Evolutionary conservation across 331 rosid genomes (phyloP).

Genomic region (Arachis monticola): DNA sequence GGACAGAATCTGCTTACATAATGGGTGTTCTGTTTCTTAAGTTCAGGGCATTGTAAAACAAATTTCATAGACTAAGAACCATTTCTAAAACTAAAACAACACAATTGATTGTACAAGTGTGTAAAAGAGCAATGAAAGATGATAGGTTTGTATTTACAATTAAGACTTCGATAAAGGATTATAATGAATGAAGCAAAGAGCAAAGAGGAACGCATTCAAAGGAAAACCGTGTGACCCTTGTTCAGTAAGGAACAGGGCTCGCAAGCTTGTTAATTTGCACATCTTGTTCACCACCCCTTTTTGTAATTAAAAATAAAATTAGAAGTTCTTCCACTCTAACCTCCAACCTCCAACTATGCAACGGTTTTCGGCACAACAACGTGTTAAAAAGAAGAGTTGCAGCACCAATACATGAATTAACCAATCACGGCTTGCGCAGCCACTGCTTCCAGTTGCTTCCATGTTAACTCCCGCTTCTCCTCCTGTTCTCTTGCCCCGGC

Average conservation of each 20-base stretch:
- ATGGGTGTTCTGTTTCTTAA: not conserved
- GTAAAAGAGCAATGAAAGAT: slow-evolving; percentile 7
- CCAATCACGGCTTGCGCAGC: slow-evolving; percentile 62
- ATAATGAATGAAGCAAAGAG: slow-evolving; percentile 32
- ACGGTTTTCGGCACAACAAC: slow-evolving; percentile 38
- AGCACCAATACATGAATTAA: slow-evolving; percentile 45
- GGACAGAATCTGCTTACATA: not conserved
- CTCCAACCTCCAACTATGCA: not conserved
- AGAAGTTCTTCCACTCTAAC: slow-evolving; percentile 29
- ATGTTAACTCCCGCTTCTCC: slow-evolving; percentile 59
- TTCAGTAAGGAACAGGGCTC: slow-evolving; percentile 7
- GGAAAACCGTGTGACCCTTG: slow-evolving; percentile 23
- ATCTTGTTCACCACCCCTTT: slow-evolving; percentile 20
- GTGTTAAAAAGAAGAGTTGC: slow-evolving; percentile 34
- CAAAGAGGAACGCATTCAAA: slow-evolving; percentile 19
- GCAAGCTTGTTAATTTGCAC: slow-evolving; percentile 33
- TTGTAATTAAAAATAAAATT: slow-evolving; percentile 20
- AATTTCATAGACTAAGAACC: not conserved
- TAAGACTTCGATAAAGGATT: slow-evolving; percentile 29
- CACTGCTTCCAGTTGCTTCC: slow-evolving; percentile 70
- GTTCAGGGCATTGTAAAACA: not conserved
- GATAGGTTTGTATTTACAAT: slow-evolving; percentile 38
- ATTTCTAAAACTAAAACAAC: not conserved
- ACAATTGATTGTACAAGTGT: slow-evolving; percentile 5
- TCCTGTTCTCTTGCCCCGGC: slow-evolving; percentile 51